Base-by-base conservation (phyloP, 805 yeast genomes). In the Candida maltosa region DNA sequence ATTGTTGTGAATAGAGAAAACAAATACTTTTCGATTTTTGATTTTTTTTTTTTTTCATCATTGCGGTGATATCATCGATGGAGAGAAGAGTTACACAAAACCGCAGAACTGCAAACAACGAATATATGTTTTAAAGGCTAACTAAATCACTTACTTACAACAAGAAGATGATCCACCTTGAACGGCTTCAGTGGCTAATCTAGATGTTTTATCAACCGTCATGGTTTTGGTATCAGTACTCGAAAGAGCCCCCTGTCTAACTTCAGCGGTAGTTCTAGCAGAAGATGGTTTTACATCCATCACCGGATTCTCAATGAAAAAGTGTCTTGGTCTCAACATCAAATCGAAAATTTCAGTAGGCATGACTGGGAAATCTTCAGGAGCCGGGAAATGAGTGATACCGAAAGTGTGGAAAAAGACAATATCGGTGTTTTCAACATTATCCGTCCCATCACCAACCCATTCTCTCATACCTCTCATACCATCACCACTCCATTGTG, bases 291-390 rank as follows among this genome's bases (percentile, higher is more conserved):
- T 75, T 41, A 85, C 75, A 50, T 84, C 93, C 47, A 84, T 69
- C 34, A 76, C 83, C 21, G 94, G 93, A 60, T 83, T 84, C 57
- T 80, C 85, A 30, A 70, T 62, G 72, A 84, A 84, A 68, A 84
- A 79, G 62, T 84, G 78, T 57, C 91, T 73, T 48, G 93, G 93
- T 60, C 89, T 76, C 56, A 84, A 67, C 65, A 80, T 66, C 47
- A 84, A 67, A 40, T 82, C 76, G 51, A 84, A 80, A 51, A 87
- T 83, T 64, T 84, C 94, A 32, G 87, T 83, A 31, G 93, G 93
- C 93, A 84, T 84, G 45, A 84, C 75, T 38, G 93, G 93, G 81
- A 83, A 84, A 60, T 84, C 94, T 66, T 84, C 93, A 40, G 93
- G 91, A 10, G 89, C 81, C 40, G 94, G 94, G 76, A 83, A 80